A percentile compares a stretch with the other conserved stretches of the same genome.
Evolutionary conservation across 768 basidiomycete genomes (phyloP).

Genomic region (Suillus bovinus): DNA sequence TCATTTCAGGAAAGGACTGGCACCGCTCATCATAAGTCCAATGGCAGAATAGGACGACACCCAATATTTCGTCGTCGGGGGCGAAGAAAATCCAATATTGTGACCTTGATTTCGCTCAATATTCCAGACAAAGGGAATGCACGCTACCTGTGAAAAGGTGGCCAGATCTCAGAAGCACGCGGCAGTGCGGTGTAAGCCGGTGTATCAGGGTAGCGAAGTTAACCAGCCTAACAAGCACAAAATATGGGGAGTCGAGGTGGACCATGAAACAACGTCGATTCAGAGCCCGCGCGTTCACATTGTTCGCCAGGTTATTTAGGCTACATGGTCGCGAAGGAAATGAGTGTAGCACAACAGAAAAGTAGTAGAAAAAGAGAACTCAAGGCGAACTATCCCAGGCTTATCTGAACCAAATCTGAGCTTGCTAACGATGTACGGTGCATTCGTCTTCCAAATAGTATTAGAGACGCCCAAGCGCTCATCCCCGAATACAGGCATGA

Average conservation of each 20-base stretch:
- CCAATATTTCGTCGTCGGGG: not conserved
- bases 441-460: not conserved
- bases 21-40: not conserved
- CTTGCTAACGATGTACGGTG: not conserved
- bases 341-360: not conserved
- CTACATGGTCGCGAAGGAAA: not conserved
- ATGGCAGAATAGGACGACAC: not conserved
- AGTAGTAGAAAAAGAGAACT: not conserved
- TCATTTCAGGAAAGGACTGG: not conserved
- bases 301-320: not conserved
- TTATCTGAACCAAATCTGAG: not conserved
- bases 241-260: not conserved
- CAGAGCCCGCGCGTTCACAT: not conserved
- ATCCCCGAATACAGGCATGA: not conserved
- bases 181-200: not conserved
- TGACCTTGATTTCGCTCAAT: not conserved
- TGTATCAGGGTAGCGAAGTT: too few relatives aligned
- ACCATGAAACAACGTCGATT: not conserved
- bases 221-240: too few relatives aligned
- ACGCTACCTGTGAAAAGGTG: not conserved
- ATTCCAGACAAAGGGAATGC: not conserved
- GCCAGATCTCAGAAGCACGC: not conserved
- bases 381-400: not conserved
- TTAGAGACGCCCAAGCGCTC: not conserved
- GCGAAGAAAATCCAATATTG: not conserved